A percentile compares a stretch with the other conserved stretches of the same genome.
Evolutionary conservation across 345 rosid species (phyloP).

Genomic region (Heritiera fomes): DNA sequence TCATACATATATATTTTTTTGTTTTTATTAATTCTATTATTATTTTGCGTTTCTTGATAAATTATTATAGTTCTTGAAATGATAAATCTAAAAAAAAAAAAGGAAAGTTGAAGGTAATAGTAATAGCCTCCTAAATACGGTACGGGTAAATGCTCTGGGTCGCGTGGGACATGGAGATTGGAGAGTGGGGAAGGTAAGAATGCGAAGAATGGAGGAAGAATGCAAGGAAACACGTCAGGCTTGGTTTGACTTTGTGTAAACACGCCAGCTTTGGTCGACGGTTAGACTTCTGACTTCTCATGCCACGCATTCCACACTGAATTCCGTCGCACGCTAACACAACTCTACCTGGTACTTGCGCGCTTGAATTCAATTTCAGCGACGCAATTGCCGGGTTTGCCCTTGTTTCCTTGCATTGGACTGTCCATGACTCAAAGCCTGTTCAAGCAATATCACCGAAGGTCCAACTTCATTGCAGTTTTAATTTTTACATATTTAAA

Average conservation of each 20-base stretch:
- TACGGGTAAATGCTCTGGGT: neutral
- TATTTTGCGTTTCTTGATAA: too few species aligned
- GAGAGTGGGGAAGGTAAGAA: neutral
- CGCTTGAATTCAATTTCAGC: neutral
- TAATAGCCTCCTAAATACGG: neutral
- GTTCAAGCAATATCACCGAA: neutral
- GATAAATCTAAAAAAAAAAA: neutral
- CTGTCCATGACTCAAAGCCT: too few species aligned
- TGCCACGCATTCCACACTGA: neutral
- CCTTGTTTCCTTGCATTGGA: neutral
- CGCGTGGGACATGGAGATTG: neutral
- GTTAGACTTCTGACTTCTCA: neutral
- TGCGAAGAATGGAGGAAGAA: neutral
- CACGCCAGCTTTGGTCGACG: neutral
- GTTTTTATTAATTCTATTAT: too few species aligned
- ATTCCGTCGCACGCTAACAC: neutral
- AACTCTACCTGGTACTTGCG: neutral
- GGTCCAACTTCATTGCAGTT: neutral
- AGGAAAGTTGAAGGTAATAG: neutral
- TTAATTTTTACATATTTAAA: neutral
- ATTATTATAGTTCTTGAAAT: too few species aligned
- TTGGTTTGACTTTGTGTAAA: neutral
- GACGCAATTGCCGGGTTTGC: neutral
- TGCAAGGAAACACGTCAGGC: neutral
- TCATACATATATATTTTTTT: too few species aligned